These are phyloP conservation scores for Kluyveromyces nonfermentans DNA, from an alignment of 805 yeast species.

Conservation along the genomic window DNA sequence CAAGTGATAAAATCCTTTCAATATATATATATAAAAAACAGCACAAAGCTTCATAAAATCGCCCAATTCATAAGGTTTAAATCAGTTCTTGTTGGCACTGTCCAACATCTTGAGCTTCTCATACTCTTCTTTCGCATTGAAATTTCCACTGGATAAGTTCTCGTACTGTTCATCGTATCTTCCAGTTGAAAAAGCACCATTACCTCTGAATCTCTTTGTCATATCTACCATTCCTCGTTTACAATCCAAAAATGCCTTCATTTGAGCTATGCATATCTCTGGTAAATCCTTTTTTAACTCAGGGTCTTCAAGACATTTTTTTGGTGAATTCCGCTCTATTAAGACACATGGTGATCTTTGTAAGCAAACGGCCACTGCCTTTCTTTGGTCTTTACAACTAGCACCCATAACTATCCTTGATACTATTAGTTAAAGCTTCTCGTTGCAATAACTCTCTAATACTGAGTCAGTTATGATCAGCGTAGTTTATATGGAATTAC, in stretches of 20 bases:
- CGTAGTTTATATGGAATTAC: background rate
- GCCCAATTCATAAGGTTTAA: too few relatives aligned
- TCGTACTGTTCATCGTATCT: constrained; percentile 83
- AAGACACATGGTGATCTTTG: constrained; percentile 96
- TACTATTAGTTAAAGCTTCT: background rate
- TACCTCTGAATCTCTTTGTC: constrained; percentile 86
- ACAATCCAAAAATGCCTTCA: constrained; percentile 82
- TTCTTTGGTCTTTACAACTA: constrained; percentile 90
- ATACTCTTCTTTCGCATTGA: constrained; percentile 75
- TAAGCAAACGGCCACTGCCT: constrained; percentile 89
- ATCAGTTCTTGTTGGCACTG: constrained; percentile 35
- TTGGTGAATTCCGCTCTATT: constrained; percentile 81
- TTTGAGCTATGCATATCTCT: constrained; percentile 75
- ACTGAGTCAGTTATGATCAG: background rate
- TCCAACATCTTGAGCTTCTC: constrained; percentile 56
- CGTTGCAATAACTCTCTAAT: background rate
- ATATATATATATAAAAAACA: too few relatives aligned
- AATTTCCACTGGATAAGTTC: constrained; percentile 69
- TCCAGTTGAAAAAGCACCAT: constrained; percentile 89
- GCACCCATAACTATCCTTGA: constrained; percentile 39
- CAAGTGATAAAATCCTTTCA: background rate
- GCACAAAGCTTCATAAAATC: too few relatives aligned
- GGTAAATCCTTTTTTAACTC: constrained; percentile 70
- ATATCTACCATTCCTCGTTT: constrained; percentile 85
- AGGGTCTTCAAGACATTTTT: constrained; percentile 77